A percentile compares a stretch with the other conserved stretches of the same genome.
These are phyloP conservation scores for Narthecium ossifragum DNA, from an alignment of 106 monocot species.

Conservation along the genomic window DNA sequence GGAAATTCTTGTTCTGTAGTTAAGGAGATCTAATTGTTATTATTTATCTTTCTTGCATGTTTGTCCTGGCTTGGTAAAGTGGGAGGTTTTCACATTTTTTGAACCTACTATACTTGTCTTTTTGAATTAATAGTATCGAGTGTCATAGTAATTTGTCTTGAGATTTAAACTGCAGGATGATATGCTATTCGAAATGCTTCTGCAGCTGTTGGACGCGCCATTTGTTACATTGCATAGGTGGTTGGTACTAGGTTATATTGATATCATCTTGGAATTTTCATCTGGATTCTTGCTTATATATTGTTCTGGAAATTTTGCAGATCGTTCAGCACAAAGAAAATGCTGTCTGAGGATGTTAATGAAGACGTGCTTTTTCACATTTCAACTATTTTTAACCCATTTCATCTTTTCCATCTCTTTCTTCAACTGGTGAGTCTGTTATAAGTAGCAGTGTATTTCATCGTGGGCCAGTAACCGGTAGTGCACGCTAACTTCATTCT, in stretches of 20 bases:
- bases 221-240: constrained; percentile 32
- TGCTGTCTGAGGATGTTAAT: constrained; percentile 13
- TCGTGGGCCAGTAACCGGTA: not conserved
- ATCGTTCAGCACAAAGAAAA: constrained; percentile 4
- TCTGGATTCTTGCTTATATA: not conserved
- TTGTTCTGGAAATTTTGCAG: constrained; percentile 26
- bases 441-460: not conserved
- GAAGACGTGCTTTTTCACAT: constrained; percentile 23
- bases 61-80: not conserved
- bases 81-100: too few relatives aligned
- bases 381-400: constrained; percentile 54
- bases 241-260: constrained; percentile 12
- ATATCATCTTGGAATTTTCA: not conserved
- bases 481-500: not conserved
- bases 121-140: not conserved
- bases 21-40: not conserved
- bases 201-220: constrained; percentile 59
- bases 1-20: not conserved
- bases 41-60: not conserved
- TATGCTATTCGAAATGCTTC: constrained; percentile 73
- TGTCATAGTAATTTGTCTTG: not conserved
- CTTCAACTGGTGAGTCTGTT: constrained; percentile 53
- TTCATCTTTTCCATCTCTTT: constrained; percentile 70
- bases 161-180: constrained; percentile 63
- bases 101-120: not conserved